These are phyloP conservation scores for Cercospora zeae-maydis DNA, from an alignment of 2,329 filamentous ascomycete species.

Conservation along the genomic window DNA sequence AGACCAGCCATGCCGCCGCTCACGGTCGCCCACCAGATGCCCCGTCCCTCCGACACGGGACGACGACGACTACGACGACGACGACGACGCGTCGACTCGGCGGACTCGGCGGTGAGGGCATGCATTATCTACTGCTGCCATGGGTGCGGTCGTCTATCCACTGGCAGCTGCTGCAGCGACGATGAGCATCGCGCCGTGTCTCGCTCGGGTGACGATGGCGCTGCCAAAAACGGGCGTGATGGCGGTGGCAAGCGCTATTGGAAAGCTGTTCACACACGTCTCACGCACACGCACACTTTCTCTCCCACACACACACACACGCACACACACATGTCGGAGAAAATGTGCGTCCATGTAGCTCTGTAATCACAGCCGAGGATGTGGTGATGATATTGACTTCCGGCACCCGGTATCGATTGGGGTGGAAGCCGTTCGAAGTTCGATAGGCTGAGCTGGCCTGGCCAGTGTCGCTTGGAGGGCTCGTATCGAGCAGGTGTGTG, in stretches of 20 bases:
- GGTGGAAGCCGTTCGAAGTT: conserved; percentile 4
- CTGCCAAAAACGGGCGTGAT: not conserved
- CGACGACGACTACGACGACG: conserved; percentile 17
- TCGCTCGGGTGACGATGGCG: not conserved
- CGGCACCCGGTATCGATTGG: conserved; percentile 21
- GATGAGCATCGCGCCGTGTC: conserved; percentile 7
- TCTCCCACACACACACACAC: not conserved
- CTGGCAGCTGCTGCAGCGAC: conserved; percentile 13
- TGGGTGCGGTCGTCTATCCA: conserved; percentile 17
- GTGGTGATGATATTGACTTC: conserved; percentile 13
- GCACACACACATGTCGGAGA: conserved; percentile 2
- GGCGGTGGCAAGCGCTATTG: conserved; percentile 20
- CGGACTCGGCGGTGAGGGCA: too few relatives aligned
- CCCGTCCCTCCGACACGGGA: not conserved
- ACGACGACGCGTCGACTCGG: conserved; percentile 11
- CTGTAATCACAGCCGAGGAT: conserved; percentile 19
- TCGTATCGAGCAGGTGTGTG: conserved; percentile 1
- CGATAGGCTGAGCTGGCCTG: conserved; percentile 8
- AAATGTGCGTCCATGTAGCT: conserved; percentile 3
- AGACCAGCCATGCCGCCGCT: conserved; percentile 6
- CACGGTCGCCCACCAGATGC: not conserved
- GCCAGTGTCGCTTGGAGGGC: conserved; percentile 3
- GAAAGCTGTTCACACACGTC: conserved; percentile 7
- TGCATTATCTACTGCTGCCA: too few relatives aligned
- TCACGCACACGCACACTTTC: not conserved